Evolutionary conservation across 2,329 filamentous ascomycete species (phyloP).

Genomic region (Aspergillus tanneri): DNA sequence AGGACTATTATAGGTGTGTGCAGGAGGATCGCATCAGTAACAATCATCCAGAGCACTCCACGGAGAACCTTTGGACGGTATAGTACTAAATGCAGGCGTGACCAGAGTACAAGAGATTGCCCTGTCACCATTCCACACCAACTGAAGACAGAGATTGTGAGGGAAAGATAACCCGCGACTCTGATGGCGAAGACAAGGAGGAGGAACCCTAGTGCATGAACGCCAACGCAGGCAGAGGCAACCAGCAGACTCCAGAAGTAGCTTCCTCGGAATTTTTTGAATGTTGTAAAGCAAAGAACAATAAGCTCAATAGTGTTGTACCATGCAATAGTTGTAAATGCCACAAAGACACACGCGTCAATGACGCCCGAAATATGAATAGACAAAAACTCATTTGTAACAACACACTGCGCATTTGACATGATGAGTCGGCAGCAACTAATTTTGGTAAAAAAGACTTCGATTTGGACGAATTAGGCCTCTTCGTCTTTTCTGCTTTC

Average conservation of each 20-base stretch:
- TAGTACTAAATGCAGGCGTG: slow-evolving; percentile 45
- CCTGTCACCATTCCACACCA: slow-evolving; percentile 45
- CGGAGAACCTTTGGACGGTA: slow-evolving; percentile 31
- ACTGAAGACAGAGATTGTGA: slow-evolving; percentile 38
- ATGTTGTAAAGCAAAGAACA: slow-evolving; percentile 44
- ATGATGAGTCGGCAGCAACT: not conserved
- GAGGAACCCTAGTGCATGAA: slow-evolving; percentile 42
- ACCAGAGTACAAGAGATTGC: slow-evolving; percentile 48
- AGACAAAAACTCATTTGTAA: not conserved
- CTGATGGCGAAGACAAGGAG: slow-evolving; percentile 39
- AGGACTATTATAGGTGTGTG: slow-evolving; percentile 42
- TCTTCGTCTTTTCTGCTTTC: not conserved
- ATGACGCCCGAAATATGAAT: not conserved
- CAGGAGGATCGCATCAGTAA: slow-evolving; percentile 38
- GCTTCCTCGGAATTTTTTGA: slow-evolving; percentile 40
- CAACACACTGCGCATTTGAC: not conserved
- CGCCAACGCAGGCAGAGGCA: slow-evolving; percentile 39
- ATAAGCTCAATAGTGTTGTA: slow-evolving; percentile 49
- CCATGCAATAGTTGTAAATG: slow-evolving; percentile 43
- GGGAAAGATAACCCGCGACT: slow-evolving; percentile 28
- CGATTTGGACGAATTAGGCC: not conserved
- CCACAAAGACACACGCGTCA: slow-evolving; percentile 27
- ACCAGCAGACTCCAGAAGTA: slow-evolving; percentile 49
- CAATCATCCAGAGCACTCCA: slow-evolving; percentile 42
- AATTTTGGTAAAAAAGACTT: not conserved